A percentile compares a stretch with the other conserved stretches of the same genome.
phyloP scores from a whole-genome alignment of 2,329 filamentous ascomycete genomes.

The Aureobasidium sp. region DNA sequence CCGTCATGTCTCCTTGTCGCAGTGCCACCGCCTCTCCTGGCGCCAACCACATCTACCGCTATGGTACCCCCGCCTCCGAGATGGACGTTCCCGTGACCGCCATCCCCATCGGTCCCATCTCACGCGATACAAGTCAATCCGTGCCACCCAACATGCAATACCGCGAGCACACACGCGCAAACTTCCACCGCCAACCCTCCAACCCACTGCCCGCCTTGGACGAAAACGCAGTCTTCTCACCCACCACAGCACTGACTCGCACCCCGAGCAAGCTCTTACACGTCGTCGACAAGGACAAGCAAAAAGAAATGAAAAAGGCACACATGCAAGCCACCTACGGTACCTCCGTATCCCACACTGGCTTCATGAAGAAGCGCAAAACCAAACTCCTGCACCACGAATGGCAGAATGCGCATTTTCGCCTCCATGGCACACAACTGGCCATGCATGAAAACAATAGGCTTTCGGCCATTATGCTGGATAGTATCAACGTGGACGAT shows the following conservation, averaged over 20 bases:
- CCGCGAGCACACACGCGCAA: conserved; percentile 39
- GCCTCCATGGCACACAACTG: conserved; percentile 55
- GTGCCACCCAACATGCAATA: conserved; percentile 92
- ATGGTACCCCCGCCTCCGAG: conserved; percentile 83
- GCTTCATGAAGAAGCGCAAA: conserved; percentile 92
- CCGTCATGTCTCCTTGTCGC: conserved; percentile 38
- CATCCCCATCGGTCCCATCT: conserved; percentile 62
- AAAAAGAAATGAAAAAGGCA: conserved; percentile 11
- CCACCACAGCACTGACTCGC: conserved; percentile 28
- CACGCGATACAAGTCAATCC: conserved; percentile 77
- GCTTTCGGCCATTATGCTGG: conserved; percentile 57
- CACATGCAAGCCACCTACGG: conserved; percentile 26
- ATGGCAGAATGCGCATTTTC: conserved; percentile 89
- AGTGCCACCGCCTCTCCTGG: conserved; percentile 42
- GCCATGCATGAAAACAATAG: conserved; percentile 59
- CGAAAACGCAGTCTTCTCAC: conserved; percentile 50
- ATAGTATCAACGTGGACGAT: conserved; percentile 81
- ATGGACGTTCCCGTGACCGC: conserved; percentile 80
- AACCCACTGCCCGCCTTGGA: conserved; percentile 64
- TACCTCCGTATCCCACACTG: conserved; percentile 51
- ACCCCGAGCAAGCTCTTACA: conserved; percentile 15
- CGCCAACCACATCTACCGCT: conserved; percentile 56
- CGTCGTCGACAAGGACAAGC: conserved; percentile 12
- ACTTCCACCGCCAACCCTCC: conserved; percentile 56
- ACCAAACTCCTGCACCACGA: conserved; percentile 83